Evolutionary conservation across 73 alveolate species (phyloP).

Genomic region (Tetrahymena malaccensis): DNA sequence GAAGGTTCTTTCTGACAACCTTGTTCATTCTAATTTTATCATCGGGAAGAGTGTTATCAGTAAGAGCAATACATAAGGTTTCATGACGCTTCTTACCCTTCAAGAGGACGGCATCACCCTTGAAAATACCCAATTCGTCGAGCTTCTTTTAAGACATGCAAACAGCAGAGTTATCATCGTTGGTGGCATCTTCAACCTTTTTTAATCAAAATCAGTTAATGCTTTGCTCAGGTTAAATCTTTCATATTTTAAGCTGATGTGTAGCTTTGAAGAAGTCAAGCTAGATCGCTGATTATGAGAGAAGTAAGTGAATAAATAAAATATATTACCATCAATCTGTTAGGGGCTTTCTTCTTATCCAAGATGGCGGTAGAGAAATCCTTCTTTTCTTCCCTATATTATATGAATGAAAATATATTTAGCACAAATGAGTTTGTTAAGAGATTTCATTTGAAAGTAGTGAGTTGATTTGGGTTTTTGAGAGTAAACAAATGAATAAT

Average conservation of each 20-base stretch:
- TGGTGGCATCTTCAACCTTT: conserved; percentile 54
- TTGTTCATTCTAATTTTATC: conserved; percentile 91
- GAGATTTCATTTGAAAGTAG: not conserved
- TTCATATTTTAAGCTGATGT: not conserved
- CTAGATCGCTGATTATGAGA: not conserved
- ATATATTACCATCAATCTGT: conserved; percentile 60
- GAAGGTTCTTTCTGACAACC: conserved; percentile 93
- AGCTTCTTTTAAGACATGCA: conserved; percentile 91
- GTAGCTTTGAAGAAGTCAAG: not conserved
- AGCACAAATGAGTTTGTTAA: not conserved
- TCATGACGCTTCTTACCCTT: conserved; percentile 97
- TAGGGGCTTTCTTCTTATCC: conserved; percentile 89
- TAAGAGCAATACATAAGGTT: conserved; percentile 93
- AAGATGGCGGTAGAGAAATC: conserved; percentile 78
- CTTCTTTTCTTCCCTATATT: conserved; percentile 15
- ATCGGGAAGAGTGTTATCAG: conserved; percentile 84
- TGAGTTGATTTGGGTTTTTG: not conserved
- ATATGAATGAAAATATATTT: not conserved
- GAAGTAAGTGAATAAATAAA: not conserved
- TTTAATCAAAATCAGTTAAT: too few relatives aligned
- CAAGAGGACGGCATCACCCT: conserved; percentile 93
- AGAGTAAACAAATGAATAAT: not conserved
- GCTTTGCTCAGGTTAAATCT: not conserved
- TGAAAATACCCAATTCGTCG: conserved; percentile 92
- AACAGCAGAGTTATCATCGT: conserved; percentile 83